Percentiles rank a stretch among this genome's conserved stretches.
Conservation (phyloP, 805 yeast genomes). For the Babjeviella inositovora region DNA sequence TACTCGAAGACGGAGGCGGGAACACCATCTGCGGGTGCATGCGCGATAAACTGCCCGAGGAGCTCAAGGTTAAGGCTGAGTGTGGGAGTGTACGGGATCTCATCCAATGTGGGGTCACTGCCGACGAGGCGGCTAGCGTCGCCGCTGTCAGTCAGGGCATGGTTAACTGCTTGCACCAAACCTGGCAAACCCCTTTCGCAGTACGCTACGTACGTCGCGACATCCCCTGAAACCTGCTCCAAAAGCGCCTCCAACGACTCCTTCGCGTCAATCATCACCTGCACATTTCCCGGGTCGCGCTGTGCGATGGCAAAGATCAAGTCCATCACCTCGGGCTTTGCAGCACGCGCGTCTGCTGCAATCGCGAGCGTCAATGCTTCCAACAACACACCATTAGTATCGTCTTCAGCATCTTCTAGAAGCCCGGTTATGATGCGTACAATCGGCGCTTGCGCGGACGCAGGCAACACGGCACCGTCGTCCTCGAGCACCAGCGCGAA, state of each 20-base stretch:
- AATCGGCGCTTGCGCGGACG: conserved; percentile 5
- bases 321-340: conserved; percentile 21
- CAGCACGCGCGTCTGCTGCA: conserved; percentile 19
- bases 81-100: conserved; percentile 48
- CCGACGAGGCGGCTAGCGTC: conserved; percentile 14
- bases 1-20: conserved; percentile 22
- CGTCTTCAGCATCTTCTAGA: conserved; percentile 56
- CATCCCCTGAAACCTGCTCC: conserved; percentile 22
- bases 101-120: too few relatives aligned
- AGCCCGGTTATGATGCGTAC: conserved; percentile 24
- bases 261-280: conserved; percentile 46
- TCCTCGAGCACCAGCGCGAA: too few relatives aligned
- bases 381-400: conserved; percentile 55
- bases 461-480: too few relatives aligned
- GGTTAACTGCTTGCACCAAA: conserved; percentile 20
- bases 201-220: conserved; percentile 24
- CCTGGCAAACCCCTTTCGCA: conserved; percentile 38
- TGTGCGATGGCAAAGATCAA: conserved; percentile 50
- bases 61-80: conserved; percentile 42
- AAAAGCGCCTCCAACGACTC: conserved; percentile 54
- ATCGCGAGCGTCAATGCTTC: conserved; percentile 54
- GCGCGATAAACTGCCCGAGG: conserved; percentile 30
- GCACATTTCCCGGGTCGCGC: conserved; percentile 63
- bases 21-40: conserved; percentile 18
- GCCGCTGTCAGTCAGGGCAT: conserved; percentile 8